phyloP scores from a whole-genome alignment of 2,329 filamentous ascomycete species.

The Pyrenophora graminea region DNA sequence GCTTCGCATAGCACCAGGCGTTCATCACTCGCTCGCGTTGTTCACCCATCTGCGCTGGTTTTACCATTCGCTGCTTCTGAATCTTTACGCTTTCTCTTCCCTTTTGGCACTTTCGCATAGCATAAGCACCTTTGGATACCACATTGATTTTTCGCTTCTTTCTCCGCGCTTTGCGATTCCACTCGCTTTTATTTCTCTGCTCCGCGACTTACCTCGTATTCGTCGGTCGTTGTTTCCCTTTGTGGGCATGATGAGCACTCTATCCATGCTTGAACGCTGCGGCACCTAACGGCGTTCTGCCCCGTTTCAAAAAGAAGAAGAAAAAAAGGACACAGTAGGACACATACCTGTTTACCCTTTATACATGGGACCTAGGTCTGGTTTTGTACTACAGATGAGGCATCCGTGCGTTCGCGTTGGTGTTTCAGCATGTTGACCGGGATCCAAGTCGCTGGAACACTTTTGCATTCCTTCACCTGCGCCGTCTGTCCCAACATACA shows the following conservation, averaged over 20 bases:
- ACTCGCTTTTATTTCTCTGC: neutral
- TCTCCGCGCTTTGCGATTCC: no score
- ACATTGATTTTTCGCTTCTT: neutral
- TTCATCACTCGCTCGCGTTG: no score
- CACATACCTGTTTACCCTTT: no score
- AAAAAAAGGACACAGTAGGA: no score
- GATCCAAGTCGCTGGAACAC: neutral
- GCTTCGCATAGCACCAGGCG: neutral
- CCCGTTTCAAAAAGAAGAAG: no score
- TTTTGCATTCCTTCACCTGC: no score
- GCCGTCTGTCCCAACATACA: no score
- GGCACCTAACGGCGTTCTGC: no score
- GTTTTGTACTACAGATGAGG: slow-evolving; percentile 1
- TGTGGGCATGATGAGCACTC: neutral
- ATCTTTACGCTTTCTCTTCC: neutral
- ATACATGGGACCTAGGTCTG: no score
- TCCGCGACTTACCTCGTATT: neutral
- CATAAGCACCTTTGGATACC: neutral
- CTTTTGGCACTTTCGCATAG: neutral
- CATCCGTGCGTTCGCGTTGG: slow-evolving; percentile 14
- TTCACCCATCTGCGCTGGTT: no score
- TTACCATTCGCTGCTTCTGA: neutral
- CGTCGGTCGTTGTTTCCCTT: neutral
- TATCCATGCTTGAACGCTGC: neutral
- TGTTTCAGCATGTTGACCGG: slow-evolving; percentile 10